Evolutionary conservation across 805 yeast genomes (phyloP).

Genomic region (Yamadazyma tumulicola): DNA sequence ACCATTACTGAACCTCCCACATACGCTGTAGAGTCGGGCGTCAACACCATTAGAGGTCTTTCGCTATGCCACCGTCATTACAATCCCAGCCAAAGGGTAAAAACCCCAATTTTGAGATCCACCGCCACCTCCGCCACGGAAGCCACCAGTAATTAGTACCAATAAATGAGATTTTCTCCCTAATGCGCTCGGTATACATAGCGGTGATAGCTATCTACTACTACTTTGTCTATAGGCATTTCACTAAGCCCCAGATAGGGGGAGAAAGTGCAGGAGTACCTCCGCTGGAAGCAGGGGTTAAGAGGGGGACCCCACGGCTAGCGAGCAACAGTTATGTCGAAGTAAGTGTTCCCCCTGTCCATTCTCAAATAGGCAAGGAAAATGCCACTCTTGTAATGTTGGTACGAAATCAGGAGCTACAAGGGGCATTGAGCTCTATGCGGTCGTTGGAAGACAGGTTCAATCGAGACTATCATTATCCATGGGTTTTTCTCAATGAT

Average conservation of each 20-base stretch:
- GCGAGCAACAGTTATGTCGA: constrained; percentile 27
- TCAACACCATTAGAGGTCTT: constrained; percentile 6
- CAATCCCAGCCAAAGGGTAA: constrained; percentile 6
- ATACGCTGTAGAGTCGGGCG: constrained; percentile 6
- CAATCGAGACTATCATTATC: constrained; percentile 36
- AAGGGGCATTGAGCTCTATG: constrained; percentile 57
- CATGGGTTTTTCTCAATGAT: constrained; percentile 45
- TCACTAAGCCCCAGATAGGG: too few relatives aligned
- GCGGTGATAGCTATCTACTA: constrained; percentile 10
- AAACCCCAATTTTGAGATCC: constrained; percentile 4
- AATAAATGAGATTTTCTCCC: too few relatives aligned
- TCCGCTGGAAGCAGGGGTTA: neutral
- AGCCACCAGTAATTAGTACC: too few relatives aligned
- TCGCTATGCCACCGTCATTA: constrained; percentile 1
- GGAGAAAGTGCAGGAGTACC: too few relatives aligned
- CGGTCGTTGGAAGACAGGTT: constrained; percentile 43
- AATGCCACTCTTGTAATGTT: constrained; percentile 89
- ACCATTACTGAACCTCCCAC: constrained; percentile 14
- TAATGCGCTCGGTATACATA: constrained; percentile 3
- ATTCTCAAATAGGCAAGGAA: constrained; percentile 48
- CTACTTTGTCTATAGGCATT: constrained; percentile 5
- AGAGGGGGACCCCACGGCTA: constrained; percentile 18
- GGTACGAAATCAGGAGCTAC: constrained; percentile 75
- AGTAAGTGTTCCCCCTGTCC: constrained; percentile 24
- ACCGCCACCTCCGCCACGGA: too few relatives aligned